Conservation (phyloP, 2,329 filamentous ascomycete genomes). For the Aureobasidium musti region DNA sequence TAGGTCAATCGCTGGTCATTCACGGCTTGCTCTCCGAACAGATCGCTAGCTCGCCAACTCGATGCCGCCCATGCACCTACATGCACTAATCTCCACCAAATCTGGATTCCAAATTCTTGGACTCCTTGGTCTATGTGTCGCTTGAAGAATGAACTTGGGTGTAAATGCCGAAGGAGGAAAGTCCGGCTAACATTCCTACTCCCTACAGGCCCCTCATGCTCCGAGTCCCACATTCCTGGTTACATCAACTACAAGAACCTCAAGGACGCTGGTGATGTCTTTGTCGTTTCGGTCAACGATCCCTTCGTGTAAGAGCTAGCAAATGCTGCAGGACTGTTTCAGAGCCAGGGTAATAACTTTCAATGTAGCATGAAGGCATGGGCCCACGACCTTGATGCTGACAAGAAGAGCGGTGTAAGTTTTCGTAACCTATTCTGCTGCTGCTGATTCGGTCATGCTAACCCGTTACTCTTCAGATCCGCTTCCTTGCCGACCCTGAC, state of each 20-base stretch:
- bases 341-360: background rate
- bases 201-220: slow-evolving; percentile 59
- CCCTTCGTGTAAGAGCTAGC: slow-evolving; percentile 71
- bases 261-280: slow-evolving; percentile 78
- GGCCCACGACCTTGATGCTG: slow-evolving; percentile 74
- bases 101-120: background rate
- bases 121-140: background rate
- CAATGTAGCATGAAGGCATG: slow-evolving; percentile 80
- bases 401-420: slow-evolving; percentile 62
- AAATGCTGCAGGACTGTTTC: background rate
- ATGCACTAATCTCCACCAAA: slow-evolving; percentile 6
- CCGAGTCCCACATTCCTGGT: slow-evolving; percentile 74
- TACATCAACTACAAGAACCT: slow-evolving; percentile 80
- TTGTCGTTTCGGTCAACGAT: slow-evolving; percentile 91
- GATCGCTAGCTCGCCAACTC: background rate
- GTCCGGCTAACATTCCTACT: background rate
- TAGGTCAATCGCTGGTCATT: background rate
- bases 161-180: background rate
- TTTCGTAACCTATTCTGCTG: slow-evolving; percentile 39
- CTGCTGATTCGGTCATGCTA: background rate
- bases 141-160: background rate
- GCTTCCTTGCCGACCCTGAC: slow-evolving; percentile 82
- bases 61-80: no score
- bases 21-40: background rate
- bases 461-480: slow-evolving; percentile 60